Evolutionary conservation across 805 yeast genomes (phyloP), one percentile per base, ranked within the genome.

Genomic region (Wickerhamomyces sydowiorum): DNA sequence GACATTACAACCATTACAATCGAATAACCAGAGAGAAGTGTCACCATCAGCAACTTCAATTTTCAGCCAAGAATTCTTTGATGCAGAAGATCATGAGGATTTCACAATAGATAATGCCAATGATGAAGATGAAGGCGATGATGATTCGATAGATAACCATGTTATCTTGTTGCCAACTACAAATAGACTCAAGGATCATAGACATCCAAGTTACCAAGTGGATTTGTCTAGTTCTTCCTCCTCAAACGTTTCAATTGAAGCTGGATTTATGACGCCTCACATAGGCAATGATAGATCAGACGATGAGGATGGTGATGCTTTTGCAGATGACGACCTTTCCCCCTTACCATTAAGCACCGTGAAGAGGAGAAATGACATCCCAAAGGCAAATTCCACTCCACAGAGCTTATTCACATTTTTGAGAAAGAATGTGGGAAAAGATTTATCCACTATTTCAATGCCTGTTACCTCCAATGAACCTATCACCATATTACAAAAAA

Each of bases 401-500:
- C 96, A 96, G 10, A 83, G 93, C 48, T 62, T 91, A 28, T 66
- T 91, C 42, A 75, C 87, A 1, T 78, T 89, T 52, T 70, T 93
- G 38, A 74, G 96, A 44, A 90, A 90, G 60, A 89, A 88, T 52
- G 93, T 91, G 10, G 97, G 97, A 18, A 91, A 90, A 56, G 98
- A 91, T 61, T 60, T 93, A 43, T 73, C 89, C 0, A 72, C 88
- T 1, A 75, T 90, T 36, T 81, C 96, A 0, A 89, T 91, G 90
- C 99, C 99, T 1, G 96, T 93, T 7, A 81, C 93, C 1, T 76
- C 89, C 41, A 93, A 93, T 64, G 99, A 93, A 62, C 99, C 99
- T 0, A 59, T 91, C 19, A 78, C 95, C 0, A 78, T 86, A 23
- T 68, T 91, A 42, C 96, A 93, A 60, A 76, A 80, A 47, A 77